Evolutionary conservation across 2,329 filamentous ascomycete genomes (phyloP), one percentile per base, ranked within the genome.

Genomic region (Sporothrix pseudoabietina): DNA sequence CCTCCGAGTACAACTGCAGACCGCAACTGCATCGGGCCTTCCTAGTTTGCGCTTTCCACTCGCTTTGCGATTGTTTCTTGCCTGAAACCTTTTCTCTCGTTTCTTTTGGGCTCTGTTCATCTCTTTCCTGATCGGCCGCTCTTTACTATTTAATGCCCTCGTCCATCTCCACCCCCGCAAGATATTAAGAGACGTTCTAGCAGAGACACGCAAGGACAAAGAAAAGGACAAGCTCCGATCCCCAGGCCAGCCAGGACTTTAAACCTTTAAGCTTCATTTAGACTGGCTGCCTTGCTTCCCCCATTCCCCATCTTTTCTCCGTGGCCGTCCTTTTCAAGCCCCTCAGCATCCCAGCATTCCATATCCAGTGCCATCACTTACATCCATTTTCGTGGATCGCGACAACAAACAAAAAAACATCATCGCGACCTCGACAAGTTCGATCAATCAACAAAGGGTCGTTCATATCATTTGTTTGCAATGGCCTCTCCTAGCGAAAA

Each of bases 81-180:
- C 39, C 61, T 66, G 57, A 65, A 44, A 26, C 59, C n/a, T 49
- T 14, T 1, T 55, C 26, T 55, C n/a, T 55, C 19, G 35, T 52
- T 4, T 52, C 47, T 52, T 52, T 52, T 26, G 26, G 26, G 26
- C 26, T 26, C 26, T 26, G 26, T 26, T n/a, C 47, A 8, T 35
- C 35, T 35, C 47, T 10, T 55, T 26, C 30, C n/a, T 26, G 35
- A 26, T 44, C 35, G 4, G 19, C 59, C 59, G 59, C 19, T 65
- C 35, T 65, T 65, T 65, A 44, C 59, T 65, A 65, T 41, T 66
- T 66, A 66, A 47, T 47, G 61, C 61, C n/a, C 41, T 22, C 22
- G 26, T 10, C n/a, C 39, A 66, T 66, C 61, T 47, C 61, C 61
- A 65, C 22, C 39, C 61, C n/a, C 61, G 39, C 61, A 44, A 44